Evolutionary conservation across 495 filamentous ascomycete species (phyloP), one percentile per base, ranked within the genome.

Genomic region (Chaetomium fimeti): DNA sequence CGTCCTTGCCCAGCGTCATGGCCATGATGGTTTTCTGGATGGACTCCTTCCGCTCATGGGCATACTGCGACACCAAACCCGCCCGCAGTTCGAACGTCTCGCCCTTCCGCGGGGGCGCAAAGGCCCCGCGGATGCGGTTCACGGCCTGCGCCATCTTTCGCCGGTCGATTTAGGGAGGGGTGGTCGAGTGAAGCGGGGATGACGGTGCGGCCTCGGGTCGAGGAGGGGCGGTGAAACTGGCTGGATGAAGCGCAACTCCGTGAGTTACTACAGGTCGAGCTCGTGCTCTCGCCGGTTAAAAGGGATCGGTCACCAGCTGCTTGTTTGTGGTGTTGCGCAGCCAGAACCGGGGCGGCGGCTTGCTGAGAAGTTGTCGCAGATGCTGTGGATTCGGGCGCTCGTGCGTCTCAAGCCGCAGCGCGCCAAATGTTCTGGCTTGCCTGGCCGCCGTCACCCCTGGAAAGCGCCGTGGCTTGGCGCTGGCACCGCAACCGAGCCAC

Each of bases 1-100:
- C 94, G 77, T 99, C 94, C 75, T 99, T 99, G 68, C 94, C 94
- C 61, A 99, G 79, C 0, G 94, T 99, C 94, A 99, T 99, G 70
- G 94, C 89, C 91, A 97, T 97, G 77, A 99, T 99, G 43, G 94
- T 99, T 81, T 96, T 98, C 76, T 98, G 92, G 69, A 99, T 99
- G 22, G 95, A 89, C 78, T 99, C 94, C 76, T 99, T 99, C 67
- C 93, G 86, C 83, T 99, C 94, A 77, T 95, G 97, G 62, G 95
- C 94, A 88, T 98, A 99, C 79, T 99, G 94, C 61, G 94, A 99
- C 79, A 98, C 95, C 72, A 99, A 82, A 61, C 94, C 94, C 66
- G 93, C 91, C 76, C 95, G 88, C 79, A 99, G 82, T 84, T 99
- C 94, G 74, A 96, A 97, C 6, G 95, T 98, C 81, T 99, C 94